These are phyloP conservation scores for Cunninghamia lanceolata DNA, from an alignment of 75 land plant species.

Conservation along the genomic window DNA sequence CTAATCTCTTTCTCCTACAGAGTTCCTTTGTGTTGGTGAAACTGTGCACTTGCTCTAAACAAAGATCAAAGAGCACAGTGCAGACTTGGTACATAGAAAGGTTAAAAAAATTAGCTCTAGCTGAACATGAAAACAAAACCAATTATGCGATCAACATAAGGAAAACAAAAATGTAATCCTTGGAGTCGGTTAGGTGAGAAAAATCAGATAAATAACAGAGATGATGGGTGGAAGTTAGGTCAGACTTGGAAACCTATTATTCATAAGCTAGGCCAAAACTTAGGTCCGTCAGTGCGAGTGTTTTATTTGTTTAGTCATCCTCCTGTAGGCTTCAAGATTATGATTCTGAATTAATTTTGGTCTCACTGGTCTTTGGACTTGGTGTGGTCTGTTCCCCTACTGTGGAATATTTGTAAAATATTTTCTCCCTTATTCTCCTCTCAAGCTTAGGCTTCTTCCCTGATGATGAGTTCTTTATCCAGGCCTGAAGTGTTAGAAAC, in stretches of 20 bases:
- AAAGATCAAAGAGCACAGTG: no score
- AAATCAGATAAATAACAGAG: background rate
- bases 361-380: no score
- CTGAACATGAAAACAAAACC: no score
- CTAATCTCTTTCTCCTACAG: no score
- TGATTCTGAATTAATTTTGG: no score
- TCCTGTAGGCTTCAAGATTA: background rate
- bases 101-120: no score
- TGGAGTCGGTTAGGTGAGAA: background rate
- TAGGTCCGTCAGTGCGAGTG: background rate
- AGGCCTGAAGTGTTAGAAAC: background rate
- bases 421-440: background rate
- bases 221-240: background rate
- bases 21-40: no score
- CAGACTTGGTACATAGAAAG: no score
- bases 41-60: no score
- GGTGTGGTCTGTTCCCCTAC: background rate
- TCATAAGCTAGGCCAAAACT: background rate
- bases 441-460: background rate
- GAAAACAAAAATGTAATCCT: no score
- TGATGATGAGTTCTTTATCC: background rate
- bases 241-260: background rate
- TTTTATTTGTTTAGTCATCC: background rate
- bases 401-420: background rate
- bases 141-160: no score